These are phyloP conservation scores for Tephrocybe sp. DNA, from an alignment of 768 basidiomycete species.

Conservation along the genomic window DNA sequence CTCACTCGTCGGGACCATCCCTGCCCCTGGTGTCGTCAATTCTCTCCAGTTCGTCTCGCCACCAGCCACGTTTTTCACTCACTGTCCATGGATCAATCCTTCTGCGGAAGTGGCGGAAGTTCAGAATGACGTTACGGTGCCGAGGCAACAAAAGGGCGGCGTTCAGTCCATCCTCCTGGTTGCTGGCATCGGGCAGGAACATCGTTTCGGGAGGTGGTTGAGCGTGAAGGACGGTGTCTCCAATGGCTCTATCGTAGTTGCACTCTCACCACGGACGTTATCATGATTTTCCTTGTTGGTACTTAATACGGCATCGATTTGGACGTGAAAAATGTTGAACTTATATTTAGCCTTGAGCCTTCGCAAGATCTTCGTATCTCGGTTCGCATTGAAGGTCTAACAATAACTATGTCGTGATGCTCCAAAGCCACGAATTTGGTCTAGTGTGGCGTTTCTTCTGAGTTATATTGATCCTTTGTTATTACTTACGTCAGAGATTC, in stretches of 20 bases:
- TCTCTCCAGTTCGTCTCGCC: conserved; percentile 78
- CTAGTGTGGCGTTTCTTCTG: no score
- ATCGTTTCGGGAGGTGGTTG: conserved; percentile 87
- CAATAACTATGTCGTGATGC: no score
- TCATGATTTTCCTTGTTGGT: conserved; percentile 4
- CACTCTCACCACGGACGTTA: conserved; percentile 44
- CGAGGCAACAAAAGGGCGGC: conserved; percentile 19
- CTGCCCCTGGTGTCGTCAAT: conserved; percentile 81
- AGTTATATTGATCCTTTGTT: neutral
- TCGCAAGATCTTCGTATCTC: conserved; percentile 6
- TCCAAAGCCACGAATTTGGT: no score
- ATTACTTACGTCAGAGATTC: neutral
- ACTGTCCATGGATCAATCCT: conserved; percentile 29
- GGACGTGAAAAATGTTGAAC: no score
- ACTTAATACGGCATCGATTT: no score
- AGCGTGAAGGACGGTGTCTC: conserved; percentile 66
- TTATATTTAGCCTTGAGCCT: no score
- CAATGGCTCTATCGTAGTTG: conserved; percentile 71
- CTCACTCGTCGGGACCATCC: conserved; percentile 57
- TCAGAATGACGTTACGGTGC: neutral
- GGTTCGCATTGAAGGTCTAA: no score
- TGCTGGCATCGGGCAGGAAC: conserved; percentile 85
- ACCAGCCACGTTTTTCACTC: conserved; percentile 42
- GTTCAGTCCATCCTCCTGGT: conserved; percentile 54
- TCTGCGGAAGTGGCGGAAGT: neutral